Base-by-base conservation (phyloP, 176 grass and related monocot species). In the Phragmites australis region DNA sequence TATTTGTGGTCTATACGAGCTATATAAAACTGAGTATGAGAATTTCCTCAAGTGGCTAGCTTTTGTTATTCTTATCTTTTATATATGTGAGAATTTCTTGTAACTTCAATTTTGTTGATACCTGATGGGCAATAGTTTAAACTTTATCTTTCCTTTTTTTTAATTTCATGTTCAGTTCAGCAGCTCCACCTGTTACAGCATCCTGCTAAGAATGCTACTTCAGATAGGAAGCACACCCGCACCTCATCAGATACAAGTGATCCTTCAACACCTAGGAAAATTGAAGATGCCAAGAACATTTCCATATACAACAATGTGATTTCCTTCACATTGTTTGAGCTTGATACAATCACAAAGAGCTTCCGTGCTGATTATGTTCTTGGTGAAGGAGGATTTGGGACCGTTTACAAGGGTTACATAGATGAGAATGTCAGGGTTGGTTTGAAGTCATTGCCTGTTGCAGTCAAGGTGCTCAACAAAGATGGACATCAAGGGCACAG, bases 361-460 rank as follows among this genome's bases (percentile, higher is more conserved):
- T 99, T 99, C 84, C 92, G 96, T 45, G 75, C 82, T 4, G 96
- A 95, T 81, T 99, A 99, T 78, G 87, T 95, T 69, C 96, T 99
- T 76, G 96, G 96, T 21, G 96, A 93, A 91, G 96, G 96, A 75
- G 96, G 96, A 40, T 99, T 99, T 76, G 96, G 96, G 49, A 95
- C 96, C 0, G 96, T 99, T 83, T 99, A 91, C 88, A 99, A 99
- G 81, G 96, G 96, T 43, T 99, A 99, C 39, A 99, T 99, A 89
- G 96, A 95, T 72, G 96, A 99, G 80, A 99, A 99, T 91, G 96
- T 99, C 53, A 90, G 96, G 63, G 93, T 99, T 42, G 90, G 96
- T 23, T 83, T 99, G 56, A 99, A 99, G 80, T 91, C 92, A n/a
- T 84, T 99, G 52, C 96, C 96, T 51, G 96, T 99, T 63, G 96